Evolutionary conservation across 768 basidiomycete species (phyloP).

Genomic region (Suillus lakei): DNA sequence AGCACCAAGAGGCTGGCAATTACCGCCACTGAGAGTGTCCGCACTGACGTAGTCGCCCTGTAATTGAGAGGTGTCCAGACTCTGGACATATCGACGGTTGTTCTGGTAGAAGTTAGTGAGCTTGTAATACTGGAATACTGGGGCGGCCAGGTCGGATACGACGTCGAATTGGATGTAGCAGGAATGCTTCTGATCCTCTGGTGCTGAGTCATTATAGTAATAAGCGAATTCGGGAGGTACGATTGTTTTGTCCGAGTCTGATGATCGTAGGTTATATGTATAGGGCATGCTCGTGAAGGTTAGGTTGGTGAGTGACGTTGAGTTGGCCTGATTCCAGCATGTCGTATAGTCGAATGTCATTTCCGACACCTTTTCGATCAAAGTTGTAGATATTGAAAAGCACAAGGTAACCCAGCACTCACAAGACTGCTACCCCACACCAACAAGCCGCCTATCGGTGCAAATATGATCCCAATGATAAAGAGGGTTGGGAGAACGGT

Average conservation of each 20-base stretch:
- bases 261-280: slow-evolving; percentile 67
- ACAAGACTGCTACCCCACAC: slow-evolving; percentile 86
- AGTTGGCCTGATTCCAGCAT: slow-evolving; percentile 69
- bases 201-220: slow-evolving; percentile 51
- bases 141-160: slow-evolving; percentile 71
- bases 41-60: slow-evolving; percentile 66
- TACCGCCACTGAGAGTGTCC: slow-evolving; percentile 59
- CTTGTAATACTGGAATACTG: slow-evolving; percentile 95
- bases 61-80: slow-evolving; percentile 83
- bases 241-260: slow-evolving; percentile 51
- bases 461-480: slow-evolving; percentile 93
- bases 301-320: slow-evolving; percentile 37
- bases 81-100: slow-evolving; percentile 96
- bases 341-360: slow-evolving; percentile 95
- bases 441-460: slow-evolving; percentile 92
- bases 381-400: slow-evolving; percentile 6
- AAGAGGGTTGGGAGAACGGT: slow-evolving; percentile 97
- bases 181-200: slow-evolving; percentile 52
- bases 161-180: slow-evolving; percentile 86
- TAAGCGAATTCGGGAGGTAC: slow-evolving; percentile 77
- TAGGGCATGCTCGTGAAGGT: slow-evolving; percentile 61
- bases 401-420: slow-evolving; percentile 28
- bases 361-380: slow-evolving; percentile 72
- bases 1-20: slow-evolving; percentile 88
- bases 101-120: slow-evolving; percentile 98